Conservation (phyloP, 495 filamentous ascomycete species). For the Podospora bellae-mahoneyi region DNA sequence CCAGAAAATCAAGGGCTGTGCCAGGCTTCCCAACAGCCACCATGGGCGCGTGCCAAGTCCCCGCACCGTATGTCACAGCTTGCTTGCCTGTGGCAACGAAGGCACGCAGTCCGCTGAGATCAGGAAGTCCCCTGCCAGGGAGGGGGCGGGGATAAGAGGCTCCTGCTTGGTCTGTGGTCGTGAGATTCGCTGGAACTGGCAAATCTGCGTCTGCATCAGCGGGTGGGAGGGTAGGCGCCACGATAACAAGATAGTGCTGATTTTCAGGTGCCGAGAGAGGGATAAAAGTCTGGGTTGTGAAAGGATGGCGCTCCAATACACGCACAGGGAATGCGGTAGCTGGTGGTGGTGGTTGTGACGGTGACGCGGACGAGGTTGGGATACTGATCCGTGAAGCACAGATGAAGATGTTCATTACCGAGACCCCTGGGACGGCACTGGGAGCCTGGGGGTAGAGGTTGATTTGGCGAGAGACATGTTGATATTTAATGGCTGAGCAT, state of each 20-base stretch:
- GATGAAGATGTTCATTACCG: slow-evolving; percentile 83
- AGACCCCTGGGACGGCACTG: slow-evolving; percentile 55
- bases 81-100: slow-evolving; percentile 77
- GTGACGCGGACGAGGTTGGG: slow-evolving; percentile 40
- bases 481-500: slow-evolving; percentile 81
- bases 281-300: slow-evolving; percentile 87
- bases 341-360: neutral
- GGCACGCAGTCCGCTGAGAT: slow-evolving; percentile 64
- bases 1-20: slow-evolving; percentile 71
- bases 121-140: slow-evolving; percentile 65
- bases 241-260: slow-evolving; percentile 76
- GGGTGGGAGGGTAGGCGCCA: slow-evolving; percentile 67
- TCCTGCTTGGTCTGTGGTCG: neutral
- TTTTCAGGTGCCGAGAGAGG: slow-evolving; percentile 60
- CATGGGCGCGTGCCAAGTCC: slow-evolving; percentile 98
- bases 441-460: slow-evolving; percentile 66
- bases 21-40: slow-evolving; percentile 68
- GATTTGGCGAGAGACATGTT: slow-evolving; percentile 65
- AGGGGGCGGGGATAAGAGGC: slow-evolving; percentile 20
- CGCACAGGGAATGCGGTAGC: slow-evolving; percentile 57
- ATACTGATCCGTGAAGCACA: slow-evolving; percentile 63
- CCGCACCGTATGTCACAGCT: slow-evolving; percentile 86
- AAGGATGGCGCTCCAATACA: slow-evolving; percentile 90
- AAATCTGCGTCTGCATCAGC: slow-evolving; percentile 36
- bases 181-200: slow-evolving; percentile 30